phyloP scores from a whole-genome alignment of 1,284 basidiomycete species.

The Anthracocystis panici-leucophaei region DNA sequence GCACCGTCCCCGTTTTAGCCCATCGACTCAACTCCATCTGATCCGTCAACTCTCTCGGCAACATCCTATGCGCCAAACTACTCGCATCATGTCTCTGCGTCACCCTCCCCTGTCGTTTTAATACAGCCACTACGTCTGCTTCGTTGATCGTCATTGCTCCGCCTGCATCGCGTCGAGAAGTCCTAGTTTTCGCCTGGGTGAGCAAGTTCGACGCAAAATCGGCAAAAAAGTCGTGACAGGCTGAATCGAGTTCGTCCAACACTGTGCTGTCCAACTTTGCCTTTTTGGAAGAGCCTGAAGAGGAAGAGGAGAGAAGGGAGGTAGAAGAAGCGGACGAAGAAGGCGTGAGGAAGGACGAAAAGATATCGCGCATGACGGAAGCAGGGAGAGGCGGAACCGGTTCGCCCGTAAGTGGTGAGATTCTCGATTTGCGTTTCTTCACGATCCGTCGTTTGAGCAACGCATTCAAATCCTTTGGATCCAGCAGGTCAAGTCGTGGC shows the following conservation, averaged over 20 bases:
- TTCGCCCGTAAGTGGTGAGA: conserved; percentile 32
- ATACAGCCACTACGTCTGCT: conserved; percentile 35
- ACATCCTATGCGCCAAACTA: conserved; percentile 32
- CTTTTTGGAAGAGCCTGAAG: conserved; percentile 7
- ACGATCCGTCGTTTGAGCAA: conserved; percentile 49
- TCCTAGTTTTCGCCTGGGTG: conserved; percentile 22
- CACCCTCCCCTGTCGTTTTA: conserved; percentile 48
- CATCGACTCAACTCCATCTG: conserved; percentile 47
- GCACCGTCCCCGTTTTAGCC: conserved; percentile 38
- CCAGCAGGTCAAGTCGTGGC: conserved; percentile 29
- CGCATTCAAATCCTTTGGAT: conserved; percentile 43
- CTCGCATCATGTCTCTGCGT: conserved; percentile 36
- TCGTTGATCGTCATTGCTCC: conserved; percentile 30
- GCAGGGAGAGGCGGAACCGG: conserved; percentile 37
- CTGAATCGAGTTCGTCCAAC: conserved; percentile 43
- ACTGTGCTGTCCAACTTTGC: conserved; percentile 34
- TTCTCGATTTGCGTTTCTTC: conserved; percentile 43
- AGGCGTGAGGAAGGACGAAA: conserved; percentile 40
- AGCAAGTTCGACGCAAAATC: conserved; percentile 31
- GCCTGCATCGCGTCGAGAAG: not conserved
- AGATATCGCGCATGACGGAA: conserved; percentile 43
- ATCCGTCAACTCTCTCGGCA: conserved; percentile 49
- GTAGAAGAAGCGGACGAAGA: conserved; percentile 6
- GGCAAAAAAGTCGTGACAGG: conserved; percentile 43
- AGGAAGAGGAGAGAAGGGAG: conserved; percentile 14